phyloP scores from a whole-genome alignment of 2,329 filamentous ascomycete species.

The Zymoseptoria brevis region DNA sequence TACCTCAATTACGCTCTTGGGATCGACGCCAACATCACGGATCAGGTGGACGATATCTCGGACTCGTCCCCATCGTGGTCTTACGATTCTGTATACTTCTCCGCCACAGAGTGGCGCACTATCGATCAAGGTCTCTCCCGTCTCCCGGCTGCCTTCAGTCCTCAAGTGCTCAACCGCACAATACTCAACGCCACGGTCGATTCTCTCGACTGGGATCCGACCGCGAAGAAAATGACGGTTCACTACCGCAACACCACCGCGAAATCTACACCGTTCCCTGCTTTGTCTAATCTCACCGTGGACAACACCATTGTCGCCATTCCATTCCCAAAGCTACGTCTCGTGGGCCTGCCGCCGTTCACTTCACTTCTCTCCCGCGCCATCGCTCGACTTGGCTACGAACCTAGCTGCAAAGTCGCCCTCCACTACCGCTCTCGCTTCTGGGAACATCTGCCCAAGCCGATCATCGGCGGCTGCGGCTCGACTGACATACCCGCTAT shows the following conservation, averaged over 20 bases:
- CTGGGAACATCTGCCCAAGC: slow-evolving; percentile 46
- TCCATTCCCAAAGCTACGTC: slow-evolving; percentile 56
- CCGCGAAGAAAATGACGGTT: slow-evolving; percentile 48
- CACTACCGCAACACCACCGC: slow-evolving; percentile 45
- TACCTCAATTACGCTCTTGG: slow-evolving; percentile 55
- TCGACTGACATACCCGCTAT: slow-evolving; percentile 54
- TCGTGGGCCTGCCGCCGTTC: slow-evolving; percentile 52
- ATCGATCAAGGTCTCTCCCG: slow-evolving; percentile 55
- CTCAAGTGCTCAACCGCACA: slow-evolving; percentile 51
- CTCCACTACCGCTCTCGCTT: slow-evolving; percentile 61
- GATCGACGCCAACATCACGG: slow-evolving; percentile 47
- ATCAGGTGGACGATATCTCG: slow-evolving; percentile 41
- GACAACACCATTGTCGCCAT: slow-evolving; percentile 61
- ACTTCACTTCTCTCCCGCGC: slow-evolving; percentile 44
- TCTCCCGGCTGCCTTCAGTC: slow-evolving; percentile 55
- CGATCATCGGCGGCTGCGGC: slow-evolving; percentile 59
- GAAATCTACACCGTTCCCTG: slow-evolving; percentile 42
- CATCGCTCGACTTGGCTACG: slow-evolving; percentile 44
- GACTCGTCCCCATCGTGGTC: slow-evolving; percentile 44
- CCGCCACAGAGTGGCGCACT: slow-evolving; percentile 53
- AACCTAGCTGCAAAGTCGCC: slow-evolving; percentile 50
- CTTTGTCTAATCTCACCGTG: neutral
- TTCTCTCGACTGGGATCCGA: slow-evolving; percentile 47
- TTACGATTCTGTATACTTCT: slow-evolving; percentile 54
- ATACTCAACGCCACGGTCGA: slow-evolving; percentile 51